Base-by-base conservation (phyloP, 805 yeast species). In the Schwanniomyces sp. region DNA sequence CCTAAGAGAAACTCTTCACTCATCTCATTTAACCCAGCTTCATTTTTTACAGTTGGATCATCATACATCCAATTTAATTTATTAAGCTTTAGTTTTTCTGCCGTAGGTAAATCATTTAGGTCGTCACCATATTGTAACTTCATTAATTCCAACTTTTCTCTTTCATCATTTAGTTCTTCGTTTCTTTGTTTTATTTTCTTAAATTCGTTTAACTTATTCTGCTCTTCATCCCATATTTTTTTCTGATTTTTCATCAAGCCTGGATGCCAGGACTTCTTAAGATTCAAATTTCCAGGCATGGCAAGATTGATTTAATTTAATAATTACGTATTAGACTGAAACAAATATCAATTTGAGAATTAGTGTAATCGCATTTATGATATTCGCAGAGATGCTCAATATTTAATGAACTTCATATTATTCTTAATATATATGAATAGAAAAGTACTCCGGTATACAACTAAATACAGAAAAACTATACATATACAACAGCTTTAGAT, bases 211-310 rank as follows among this genome's bases (percentile, higher is more conserved):
- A 89, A 68, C 7, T 86, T 83, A 36, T 85, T 85, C 60, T 88
- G 91, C 59, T 94, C 97, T 45, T 74, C 76, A 53, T 82, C 76
- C 92, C 96, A 86, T 30, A 92, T 91, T 58, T 85, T 87, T 54
- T 84, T 85, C 67, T 85, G 90, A 73, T 92, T 92, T 63, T 86
- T 88, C 61, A 88, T 72, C 43, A 89, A 74, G 41, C 86, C 91
- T 2, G 99, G 97, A 65, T 92, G 90, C 99, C 98, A 92, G 51
- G 98, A 92, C 64, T 92, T 92, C 70, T 92, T 87, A 47, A 91
- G 67, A 63, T 92, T 92, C 52, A 92, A 75, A 64, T 91, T 96
- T 5, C 91, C 88, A 1, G 91, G 88, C 63, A 72, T 72, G n/a
- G 12, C 46, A n/a, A 5, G 3, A 10, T 37, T 18, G 10, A 16